Evolutionary conservation across 306 rosid genomes (phyloP).

Genomic region (Cicer chorassanicum): DNA sequence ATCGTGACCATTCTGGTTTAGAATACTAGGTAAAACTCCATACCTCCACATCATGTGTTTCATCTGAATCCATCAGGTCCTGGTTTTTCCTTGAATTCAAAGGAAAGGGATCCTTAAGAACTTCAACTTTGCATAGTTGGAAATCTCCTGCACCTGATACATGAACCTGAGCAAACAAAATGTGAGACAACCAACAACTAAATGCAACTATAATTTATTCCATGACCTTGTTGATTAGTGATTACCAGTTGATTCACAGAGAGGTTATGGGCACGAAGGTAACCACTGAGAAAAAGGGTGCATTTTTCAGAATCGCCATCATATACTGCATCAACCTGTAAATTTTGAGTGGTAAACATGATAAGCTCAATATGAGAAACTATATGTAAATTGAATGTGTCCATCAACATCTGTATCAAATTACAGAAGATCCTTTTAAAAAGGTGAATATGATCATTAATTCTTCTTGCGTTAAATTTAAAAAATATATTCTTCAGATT

Average conservation of each 20-base stretch:
- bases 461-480: not conserved
- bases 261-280: constrained; percentile 68
- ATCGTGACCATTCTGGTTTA: not conserved
- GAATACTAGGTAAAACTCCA: not conserved
- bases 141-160: constrained; percentile 96
- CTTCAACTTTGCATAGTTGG: constrained; percentile 73
- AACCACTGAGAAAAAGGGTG: constrained; percentile 82
- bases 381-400: constrained; percentile 25
- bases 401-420: constrained; percentile 39
- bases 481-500: constrained; percentile 7
- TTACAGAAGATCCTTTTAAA: not conserved
- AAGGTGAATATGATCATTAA: not conserved
- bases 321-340: constrained; percentile 66
- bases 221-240: constrained; percentile 45
- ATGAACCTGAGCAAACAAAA: constrained; percentile 71
- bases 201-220: constrained; percentile 37
- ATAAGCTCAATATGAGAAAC: constrained; percentile 19
- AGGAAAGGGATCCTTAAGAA: constrained; percentile 83
- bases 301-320: constrained; percentile 58
- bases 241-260: constrained; percentile 93
- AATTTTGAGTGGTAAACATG: constrained; percentile 22
- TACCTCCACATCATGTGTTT: constrained; percentile 64
- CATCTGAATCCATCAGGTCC: constrained; percentile 82
- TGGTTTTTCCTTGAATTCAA: constrained; percentile 68
- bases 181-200: constrained; percentile 44